Conservation (phyloP, 306 rosid species). For the Lithocarpus polystachyus region DNA sequence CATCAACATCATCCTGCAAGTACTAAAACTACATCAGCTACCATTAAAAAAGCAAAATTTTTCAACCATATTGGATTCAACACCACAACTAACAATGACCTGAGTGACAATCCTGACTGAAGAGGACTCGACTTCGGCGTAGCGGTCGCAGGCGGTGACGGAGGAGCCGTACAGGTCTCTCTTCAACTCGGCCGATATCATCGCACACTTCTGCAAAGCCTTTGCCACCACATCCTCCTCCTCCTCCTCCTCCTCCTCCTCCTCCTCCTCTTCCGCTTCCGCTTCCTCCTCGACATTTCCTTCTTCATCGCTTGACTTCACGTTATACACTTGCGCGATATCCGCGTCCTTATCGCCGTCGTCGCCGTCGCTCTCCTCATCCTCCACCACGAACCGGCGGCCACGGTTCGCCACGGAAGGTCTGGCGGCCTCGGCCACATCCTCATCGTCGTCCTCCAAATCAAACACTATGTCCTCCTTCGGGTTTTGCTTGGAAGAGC, state of each 20-base stretch:
- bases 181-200: slow-evolving; percentile 78
- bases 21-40: background rate
- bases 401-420: slow-evolving; percentile 42
- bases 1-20: slow-evolving; percentile 74
- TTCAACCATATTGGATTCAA: background rate
- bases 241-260: slow-evolving; percentile 14
- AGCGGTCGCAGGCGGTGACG: slow-evolving; percentile 55
- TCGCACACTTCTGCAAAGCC: slow-evolving; percentile 86
- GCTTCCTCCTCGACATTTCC: background rate
- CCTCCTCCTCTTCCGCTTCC: slow-evolving; percentile 40
- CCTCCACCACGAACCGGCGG: slow-evolving; percentile 71
- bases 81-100: slow-evolving; percentile 30
- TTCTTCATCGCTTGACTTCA: slow-evolving; percentile 34
- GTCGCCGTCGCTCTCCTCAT: slow-evolving; percentile 50
- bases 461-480: background rate
- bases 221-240: slow-evolving; percentile 67
- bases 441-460: slow-evolving; percentile 65
- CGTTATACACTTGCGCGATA: slow-evolving; percentile 37
- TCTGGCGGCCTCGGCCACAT: slow-evolving; percentile 14
- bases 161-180: slow-evolving; percentile 63
- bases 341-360: slow-evolving; percentile 24
- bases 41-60: background rate
- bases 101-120: slow-evolving; percentile 82
- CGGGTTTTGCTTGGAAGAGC: background rate
- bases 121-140: slow-evolving; percentile 82